Evolutionary conservation across 2,329 filamentous ascomycete genomes (phyloP).

Genomic region (Exserohilum rostratum): DNA sequence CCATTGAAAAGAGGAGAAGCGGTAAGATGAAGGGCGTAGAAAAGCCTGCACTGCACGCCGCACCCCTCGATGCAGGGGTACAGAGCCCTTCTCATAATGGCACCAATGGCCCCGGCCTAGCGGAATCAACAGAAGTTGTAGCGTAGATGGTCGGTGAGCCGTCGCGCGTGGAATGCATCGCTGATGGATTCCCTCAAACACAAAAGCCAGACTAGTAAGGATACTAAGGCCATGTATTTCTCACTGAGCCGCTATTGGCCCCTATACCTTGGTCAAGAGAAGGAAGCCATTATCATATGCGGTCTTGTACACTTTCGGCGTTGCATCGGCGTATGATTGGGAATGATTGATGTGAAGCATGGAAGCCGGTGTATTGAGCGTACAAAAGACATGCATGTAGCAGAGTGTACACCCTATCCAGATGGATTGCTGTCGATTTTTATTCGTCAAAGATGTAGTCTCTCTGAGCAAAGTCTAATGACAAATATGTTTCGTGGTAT

Average conservation of each 20-base stretch:
- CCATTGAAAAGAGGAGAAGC: slow-evolving; percentile 69
- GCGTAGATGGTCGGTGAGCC: slow-evolving; percentile 9
- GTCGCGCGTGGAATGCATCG: background rate
- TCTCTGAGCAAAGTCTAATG: background rate
- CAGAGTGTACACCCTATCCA: slow-evolving; percentile 19
- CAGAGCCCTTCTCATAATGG: slow-evolving; percentile 43
- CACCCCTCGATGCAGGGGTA: slow-evolving; percentile 74
- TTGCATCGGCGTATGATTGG: slow-evolving; percentile 25
- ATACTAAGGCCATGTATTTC: background rate
- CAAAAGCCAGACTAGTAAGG: background rate
- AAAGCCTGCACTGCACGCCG: slow-evolving; percentile 86
- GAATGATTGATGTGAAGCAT: slow-evolving; percentile 22
- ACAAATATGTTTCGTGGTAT: background rate
- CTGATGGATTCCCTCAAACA: background rate
- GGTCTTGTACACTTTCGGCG: slow-evolving; percentile 5
- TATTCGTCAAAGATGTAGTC: background rate
- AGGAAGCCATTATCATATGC: background rate
- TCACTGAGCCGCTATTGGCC: background rate
- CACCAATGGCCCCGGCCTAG: slow-evolving; percentile 29
- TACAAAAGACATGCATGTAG: slow-evolving; percentile 28
- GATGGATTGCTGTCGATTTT: slow-evolving; percentile 2
- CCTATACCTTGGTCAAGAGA: background rate
- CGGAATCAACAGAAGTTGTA: slow-evolving; percentile 25
- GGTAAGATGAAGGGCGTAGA: slow-evolving; percentile 58
- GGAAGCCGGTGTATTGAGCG: slow-evolving; percentile 21